Evolutionary conservation across 78 protist species (phyloP), one percentile per base, ranked within the genome.

Genomic region (Dictyostelium firmibasis): DNA sequence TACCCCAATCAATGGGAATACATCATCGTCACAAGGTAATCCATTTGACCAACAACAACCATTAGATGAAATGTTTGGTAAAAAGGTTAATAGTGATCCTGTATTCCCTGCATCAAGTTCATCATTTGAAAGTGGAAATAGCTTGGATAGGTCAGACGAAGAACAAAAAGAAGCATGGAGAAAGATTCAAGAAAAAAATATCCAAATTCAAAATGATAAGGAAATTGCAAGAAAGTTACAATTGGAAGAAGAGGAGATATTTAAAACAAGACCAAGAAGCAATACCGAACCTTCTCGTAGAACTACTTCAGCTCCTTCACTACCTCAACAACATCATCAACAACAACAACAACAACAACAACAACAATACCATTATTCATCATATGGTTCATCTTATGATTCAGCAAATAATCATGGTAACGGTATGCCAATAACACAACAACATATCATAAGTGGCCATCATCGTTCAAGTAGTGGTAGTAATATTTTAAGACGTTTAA

Each of bases 131-230:
- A 89, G 79, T 81, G 94, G 94, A 27, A 89, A 89, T 47, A 36
- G 13, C 4, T 69, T 89, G 8, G 87, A 89, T 70, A 47, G n/a
- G 9, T 27, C 75, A 1, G 94, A 89, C 50, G 83, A 81, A 11
- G 94, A 89, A 3, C 87, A 89, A 81, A 89, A 81, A 31, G 38
- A 33, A 35, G 94, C 94, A 33, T 89, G 94, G 94, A 81, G 87
- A 33, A 67, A 29, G 31, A 81, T 81, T 69, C 86, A 89, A 38
- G 47, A 78, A 23, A 89, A 89, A 33, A 89, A 89, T n/a, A 38
- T 70, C 16, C 94, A 89, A 81, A 43, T 67, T 2, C 70, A 64
- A 16, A 38, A 89, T 13, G 94, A 89, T 81, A 69, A 47, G n/a
- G 87, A 89, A 23, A 11, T 81, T 0, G 94, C 94, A 14, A 11